Percentiles rank a stretch among this genome's conserved stretches.
These are phyloP conservation scores for Boechera stricta DNA, from an alignment of 345 rosid species.

Conservation along the genomic window DNA sequence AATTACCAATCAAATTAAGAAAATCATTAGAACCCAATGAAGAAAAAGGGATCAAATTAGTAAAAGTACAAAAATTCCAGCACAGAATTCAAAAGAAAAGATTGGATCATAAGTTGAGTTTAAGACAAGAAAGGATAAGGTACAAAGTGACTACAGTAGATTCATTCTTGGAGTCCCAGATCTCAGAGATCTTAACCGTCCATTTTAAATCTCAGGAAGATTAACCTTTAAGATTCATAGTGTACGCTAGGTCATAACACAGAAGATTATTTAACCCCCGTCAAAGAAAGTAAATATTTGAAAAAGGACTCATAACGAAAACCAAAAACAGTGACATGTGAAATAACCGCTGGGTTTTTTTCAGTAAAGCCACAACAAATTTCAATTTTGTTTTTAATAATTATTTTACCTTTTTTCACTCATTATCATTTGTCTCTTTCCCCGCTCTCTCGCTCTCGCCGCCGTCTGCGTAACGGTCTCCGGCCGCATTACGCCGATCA, in stretches of 20 bases:
- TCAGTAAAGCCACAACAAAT: slow-evolving; percentile 3
- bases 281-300: slow-evolving; percentile 18
- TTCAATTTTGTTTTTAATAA: background rate
- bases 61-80: background rate
- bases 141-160: slow-evolving; percentile 14
- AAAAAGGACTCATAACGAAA: slow-evolving; percentile 34
- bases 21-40: slow-evolving; percentile 17
- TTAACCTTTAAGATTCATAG: background rate
- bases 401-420: slow-evolving; percentile 1
- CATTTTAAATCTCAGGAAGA: background rate
- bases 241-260: background rate
- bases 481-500: slow-evolving; percentile 47
- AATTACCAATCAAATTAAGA: background rate
- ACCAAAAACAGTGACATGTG: slow-evolving; percentile 23
- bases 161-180: background rate
- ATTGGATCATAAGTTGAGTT: slow-evolving; percentile 7
- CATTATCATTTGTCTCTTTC: slow-evolving; percentile 40
- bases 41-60: background rate
- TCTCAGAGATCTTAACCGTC: background rate
- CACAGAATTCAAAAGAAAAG: slow-evolving; percentile 31
- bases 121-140: background rate
- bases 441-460: slow-evolving; percentile 52
- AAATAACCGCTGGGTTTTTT: slow-evolving; percentile 27
- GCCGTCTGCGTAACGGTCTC: slow-evolving; percentile 54
- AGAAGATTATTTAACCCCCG: background rate